These are phyloP conservation scores for Endogone sp. DNA, from an alignment of 192 early-diverging fungal genomes.

Conservation along the genomic window DNA sequence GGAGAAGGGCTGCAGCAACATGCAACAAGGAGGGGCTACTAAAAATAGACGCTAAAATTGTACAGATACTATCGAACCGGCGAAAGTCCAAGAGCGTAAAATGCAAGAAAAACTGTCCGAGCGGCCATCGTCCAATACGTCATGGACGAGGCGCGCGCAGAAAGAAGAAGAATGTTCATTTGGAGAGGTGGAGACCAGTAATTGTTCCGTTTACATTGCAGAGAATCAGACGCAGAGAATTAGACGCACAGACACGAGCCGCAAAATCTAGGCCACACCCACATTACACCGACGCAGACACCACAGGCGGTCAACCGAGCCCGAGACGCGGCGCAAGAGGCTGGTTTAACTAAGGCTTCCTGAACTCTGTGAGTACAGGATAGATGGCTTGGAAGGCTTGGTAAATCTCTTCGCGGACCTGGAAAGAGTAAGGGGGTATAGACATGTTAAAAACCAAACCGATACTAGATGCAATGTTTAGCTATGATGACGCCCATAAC, in stretches of 20 bases:
- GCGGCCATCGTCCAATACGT: too few relatives aligned
- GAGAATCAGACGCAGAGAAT: too few relatives aligned
- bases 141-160: too few relatives aligned
- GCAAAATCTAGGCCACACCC: too few relatives aligned
- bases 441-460: constrained; percentile 10
- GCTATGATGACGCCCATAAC: background rate
- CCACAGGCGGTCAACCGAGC: too few relatives aligned
- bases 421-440: constrained; percentile 7
- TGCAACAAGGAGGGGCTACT: background rate
- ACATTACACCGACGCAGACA: background rate
- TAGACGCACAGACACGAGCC: too few relatives aligned
- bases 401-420: constrained; percentile 91
- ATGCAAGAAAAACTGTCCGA: constrained; percentile 5
- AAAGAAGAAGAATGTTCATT: too few relatives aligned
- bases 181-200: too few relatives aligned
- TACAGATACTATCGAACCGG: constrained; percentile 6
- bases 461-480: background rate
- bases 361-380: constrained; percentile 89
- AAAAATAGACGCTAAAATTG: constrained; percentile 6
- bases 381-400: constrained; percentile 98
- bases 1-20: background rate
- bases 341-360: constrained; percentile 55
- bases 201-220: too few relatives aligned
- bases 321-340: background rate
- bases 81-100: constrained; percentile 5